Evolutionary conservation across 352 stramenopile genomes (phyloP), one percentile per base, ranked within the genome.

Genomic region (Vaucheria bursata): DNA sequence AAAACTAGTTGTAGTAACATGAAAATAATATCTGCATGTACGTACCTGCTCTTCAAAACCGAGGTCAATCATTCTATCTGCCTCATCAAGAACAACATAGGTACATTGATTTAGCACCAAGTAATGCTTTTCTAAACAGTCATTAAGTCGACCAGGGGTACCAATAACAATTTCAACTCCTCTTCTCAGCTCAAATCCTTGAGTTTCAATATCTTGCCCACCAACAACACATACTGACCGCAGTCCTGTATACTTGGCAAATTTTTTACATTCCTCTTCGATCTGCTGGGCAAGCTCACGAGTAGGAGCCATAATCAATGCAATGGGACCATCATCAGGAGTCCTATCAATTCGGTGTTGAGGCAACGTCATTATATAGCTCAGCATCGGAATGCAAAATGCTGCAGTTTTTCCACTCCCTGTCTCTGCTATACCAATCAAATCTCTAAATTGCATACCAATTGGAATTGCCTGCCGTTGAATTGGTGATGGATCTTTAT

Each of bases 51-150:
- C 91, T 68, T 97, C 94, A 79, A 99, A 99, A 71, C 96, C 96
- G 75, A 92, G 82, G 69, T 90, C 87, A 32, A 87, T 73, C 83
- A 86, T 87, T 29, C 80, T 88, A 90, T 99, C 97, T 1, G 94
- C 95, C 86, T 99, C 97, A 87, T 99, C 97, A 64, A 99, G 77
- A 3, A 99, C 94, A 59, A 99, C 91, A 82, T 98, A 99, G 79
- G 96, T 97, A 81, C 95, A 98, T 87, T 99, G 95, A 85, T 98
- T 98, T 18, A 99, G 85, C 66, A 99, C 94, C 49, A 99, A 79
- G 83, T 98, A 98, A 64, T 95, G 90, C 84, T 92, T 97, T 81
- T 99, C 93, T 33, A 99, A 83, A 85, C 91, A 98, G 80, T 99
- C 96, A 84, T 96, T 95, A 0, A 99, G 91, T 67, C 97, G 91